Percentiles rank a stretch among this genome's conserved stretches.
Evolutionary conservation across 2,329 filamentous ascomycete species (phyloP).

Genomic region (Pyrenochaeta sp.): DNA sequence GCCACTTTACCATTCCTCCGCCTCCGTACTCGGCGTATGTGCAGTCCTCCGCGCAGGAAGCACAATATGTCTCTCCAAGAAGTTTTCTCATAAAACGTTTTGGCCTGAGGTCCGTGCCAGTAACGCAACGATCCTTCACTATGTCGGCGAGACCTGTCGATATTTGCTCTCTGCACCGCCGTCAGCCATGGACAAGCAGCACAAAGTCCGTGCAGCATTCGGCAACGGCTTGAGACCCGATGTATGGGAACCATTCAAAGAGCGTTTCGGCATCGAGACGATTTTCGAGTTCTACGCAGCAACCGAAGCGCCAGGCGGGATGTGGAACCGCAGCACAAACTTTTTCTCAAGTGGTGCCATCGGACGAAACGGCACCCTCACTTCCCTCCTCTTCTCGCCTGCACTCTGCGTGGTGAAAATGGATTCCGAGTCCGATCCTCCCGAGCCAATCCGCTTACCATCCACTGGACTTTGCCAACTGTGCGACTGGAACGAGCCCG

Average conservation of each 20-base stretch:
- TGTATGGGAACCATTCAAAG: slow-evolving; percentile 52
- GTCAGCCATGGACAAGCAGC: slow-evolving; percentile 39
- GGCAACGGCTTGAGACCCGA: slow-evolving; percentile 54
- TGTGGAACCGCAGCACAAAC: slow-evolving; percentile 63
- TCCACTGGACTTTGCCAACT: slow-evolving; percentile 71
- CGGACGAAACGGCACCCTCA: slow-evolving; percentile 72
- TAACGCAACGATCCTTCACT: slow-evolving; percentile 50
- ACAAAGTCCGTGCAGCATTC: slow-evolving; percentile 44
- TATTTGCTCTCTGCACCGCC: slow-evolving; percentile 49
- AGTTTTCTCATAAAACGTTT: slow-evolving; percentile 50
- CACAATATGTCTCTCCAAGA: slow-evolving; percentile 39
- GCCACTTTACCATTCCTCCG: slow-evolving; percentile 50
- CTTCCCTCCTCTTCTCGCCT: slow-evolving; percentile 60
- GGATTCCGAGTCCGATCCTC: slow-evolving; percentile 68
- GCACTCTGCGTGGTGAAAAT: slow-evolving; percentile 70
- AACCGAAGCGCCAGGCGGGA: slow-evolving; percentile 64
- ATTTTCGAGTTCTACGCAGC: slow-evolving; percentile 53
- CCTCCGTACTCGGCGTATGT: slow-evolving; percentile 40
- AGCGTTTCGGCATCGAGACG: slow-evolving; percentile 49
- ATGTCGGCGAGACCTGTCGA: slow-evolving; percentile 51
- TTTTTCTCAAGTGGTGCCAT: slow-evolving; percentile 70
- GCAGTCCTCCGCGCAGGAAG: slow-evolving; percentile 36
- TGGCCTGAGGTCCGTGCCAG: slow-evolving; percentile 48
- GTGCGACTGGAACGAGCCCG: slow-evolving; percentile 69
- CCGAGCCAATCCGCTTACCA: slow-evolving; percentile 68